Evolutionary conservation across 2,329 filamentous ascomycete species (phyloP).

Genomic region (Zasmidium cellare): DNA sequence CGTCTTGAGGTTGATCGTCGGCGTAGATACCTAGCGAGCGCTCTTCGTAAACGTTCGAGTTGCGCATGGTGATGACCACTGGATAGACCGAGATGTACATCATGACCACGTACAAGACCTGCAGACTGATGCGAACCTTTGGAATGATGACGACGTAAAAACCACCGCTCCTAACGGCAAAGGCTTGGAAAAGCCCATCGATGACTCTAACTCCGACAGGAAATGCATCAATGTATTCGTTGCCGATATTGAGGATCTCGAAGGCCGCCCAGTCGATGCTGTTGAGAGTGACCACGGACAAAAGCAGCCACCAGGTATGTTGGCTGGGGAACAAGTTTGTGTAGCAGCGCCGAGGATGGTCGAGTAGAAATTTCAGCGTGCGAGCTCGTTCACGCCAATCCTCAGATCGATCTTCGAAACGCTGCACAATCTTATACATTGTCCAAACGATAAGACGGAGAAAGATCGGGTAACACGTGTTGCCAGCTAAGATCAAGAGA

Average conservation of each 20-base stretch:
- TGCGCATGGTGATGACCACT: constrained; percentile 61
- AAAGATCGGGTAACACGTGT: constrained; percentile 60
- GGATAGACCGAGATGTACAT: constrained; percentile 67
- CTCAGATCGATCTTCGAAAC: constrained; percentile 26
- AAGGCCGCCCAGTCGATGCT: constrained; percentile 54
- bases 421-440: constrained; percentile 49
- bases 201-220: constrained; percentile 51
- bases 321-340: constrained; percentile 61
- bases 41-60: constrained; percentile 63
- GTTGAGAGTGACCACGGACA: constrained; percentile 54
- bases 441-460: constrained; percentile 61
- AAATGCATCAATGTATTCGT: constrained; percentile 49
- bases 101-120: constrained; percentile 62
- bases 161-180: constrained; percentile 52
- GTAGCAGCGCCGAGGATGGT: constrained; percentile 64
- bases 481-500: constrained; percentile 49
- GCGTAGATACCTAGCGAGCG: constrained; percentile 60
- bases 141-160: constrained; percentile 50
- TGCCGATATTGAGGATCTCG: constrained; percentile 58
- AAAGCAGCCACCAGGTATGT: constrained; percentile 61
- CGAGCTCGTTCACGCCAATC: constrained; percentile 41
- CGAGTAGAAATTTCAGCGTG: constrained; percentile 58
- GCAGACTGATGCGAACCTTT: constrained; percentile 54
- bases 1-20: constrained; percentile 26
- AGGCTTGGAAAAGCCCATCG: constrained; percentile 61